Conservation (phyloP, 2,329 filamentous ascomycete genomes). For the Fusarium abutilonis region DNA sequence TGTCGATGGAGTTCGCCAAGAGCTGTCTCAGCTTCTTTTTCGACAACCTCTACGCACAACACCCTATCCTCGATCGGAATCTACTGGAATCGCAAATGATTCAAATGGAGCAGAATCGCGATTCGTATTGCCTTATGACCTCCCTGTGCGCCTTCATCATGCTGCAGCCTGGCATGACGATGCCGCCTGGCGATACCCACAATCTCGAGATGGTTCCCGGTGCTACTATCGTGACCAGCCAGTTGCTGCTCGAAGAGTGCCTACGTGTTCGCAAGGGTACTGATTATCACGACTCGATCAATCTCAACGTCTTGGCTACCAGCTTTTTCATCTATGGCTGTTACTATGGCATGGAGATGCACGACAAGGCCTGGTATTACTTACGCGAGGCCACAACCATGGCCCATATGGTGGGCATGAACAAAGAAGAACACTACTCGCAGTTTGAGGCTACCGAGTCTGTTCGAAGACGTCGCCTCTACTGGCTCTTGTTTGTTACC, state of each 20-base stretch:
- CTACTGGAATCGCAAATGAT: constrained; percentile 67
- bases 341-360: constrained; percentile 75
- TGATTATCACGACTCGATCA: constrained; percentile 67
- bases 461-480: constrained; percentile 72
- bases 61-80: constrained; percentile 69
- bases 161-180: constrained; percentile 73
- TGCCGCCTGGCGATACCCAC: constrained; percentile 66
- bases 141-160: constrained; percentile 74
- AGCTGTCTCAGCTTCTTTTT: constrained; percentile 76
- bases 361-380: constrained; percentile 82
- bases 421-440: constrained; percentile 70
- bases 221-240: constrained; percentile 70
- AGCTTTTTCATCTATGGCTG: constrained; percentile 82
- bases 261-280: constrained; percentile 70
- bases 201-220: constrained; percentile 66
- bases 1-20: constrained; percentile 71
- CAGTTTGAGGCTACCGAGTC: constrained; percentile 68
- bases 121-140: constrained; percentile 71
- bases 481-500: constrained; percentile 77
- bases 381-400: constrained; percentile 80
- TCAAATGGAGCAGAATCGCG: constrained; percentile 69
- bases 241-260: constrained; percentile 73
- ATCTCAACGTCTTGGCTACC: constrained; percentile 70
- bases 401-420: constrained; percentile 68
- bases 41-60: constrained; percentile 70